Percentiles rank a stretch among this genome's conserved stretches.
These are phyloP conservation scores for Viridothelium virens DNA, from an alignment of 495 filamentous ascomycete genomes.

Conservation along the genomic window DNA sequence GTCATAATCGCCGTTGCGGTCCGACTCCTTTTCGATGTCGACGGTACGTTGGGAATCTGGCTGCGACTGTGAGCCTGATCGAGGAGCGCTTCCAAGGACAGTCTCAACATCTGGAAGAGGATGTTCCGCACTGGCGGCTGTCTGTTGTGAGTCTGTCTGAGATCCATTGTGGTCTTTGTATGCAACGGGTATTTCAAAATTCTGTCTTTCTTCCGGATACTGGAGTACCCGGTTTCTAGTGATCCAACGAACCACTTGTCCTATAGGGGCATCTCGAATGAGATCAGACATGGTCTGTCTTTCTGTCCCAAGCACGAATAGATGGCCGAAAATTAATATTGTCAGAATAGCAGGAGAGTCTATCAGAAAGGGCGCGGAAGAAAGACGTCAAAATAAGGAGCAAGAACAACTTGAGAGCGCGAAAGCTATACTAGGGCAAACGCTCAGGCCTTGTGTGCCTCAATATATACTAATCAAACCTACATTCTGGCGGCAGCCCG, in stretches of 20 bases:
- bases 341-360: no score
- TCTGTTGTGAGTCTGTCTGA: neutral
- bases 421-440: no score
- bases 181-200: slow-evolving; percentile 27
- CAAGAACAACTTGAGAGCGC: neutral
- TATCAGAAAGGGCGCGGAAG: neutral
- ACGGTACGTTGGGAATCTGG: neutral
- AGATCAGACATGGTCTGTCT: slow-evolving; percentile 22
- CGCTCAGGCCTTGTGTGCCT: no score
- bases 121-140: neutral
- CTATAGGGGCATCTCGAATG: slow-evolving; percentile 27
- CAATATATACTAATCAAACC: neutral
- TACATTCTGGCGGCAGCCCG: neutral
- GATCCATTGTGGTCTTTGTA: slow-evolving; percentile 37
- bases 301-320: no score
- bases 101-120: slow-evolving; percentile 5
- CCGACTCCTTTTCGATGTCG: neutral
- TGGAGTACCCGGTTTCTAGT: slow-evolving; percentile 21
- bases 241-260: slow-evolving; percentile 25
- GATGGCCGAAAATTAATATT: no score
- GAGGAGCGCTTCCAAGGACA: slow-evolving; percentile 28
- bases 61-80: neutral
- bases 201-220: slow-evolving; percentile 27
- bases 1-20: neutral
- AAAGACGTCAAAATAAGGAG: neutral